Evolutionary conservation across 192 early-diverging fungal species (phyloP), one percentile per base, ranked within the genome.

Genomic region (Dissophora ornata): DNA sequence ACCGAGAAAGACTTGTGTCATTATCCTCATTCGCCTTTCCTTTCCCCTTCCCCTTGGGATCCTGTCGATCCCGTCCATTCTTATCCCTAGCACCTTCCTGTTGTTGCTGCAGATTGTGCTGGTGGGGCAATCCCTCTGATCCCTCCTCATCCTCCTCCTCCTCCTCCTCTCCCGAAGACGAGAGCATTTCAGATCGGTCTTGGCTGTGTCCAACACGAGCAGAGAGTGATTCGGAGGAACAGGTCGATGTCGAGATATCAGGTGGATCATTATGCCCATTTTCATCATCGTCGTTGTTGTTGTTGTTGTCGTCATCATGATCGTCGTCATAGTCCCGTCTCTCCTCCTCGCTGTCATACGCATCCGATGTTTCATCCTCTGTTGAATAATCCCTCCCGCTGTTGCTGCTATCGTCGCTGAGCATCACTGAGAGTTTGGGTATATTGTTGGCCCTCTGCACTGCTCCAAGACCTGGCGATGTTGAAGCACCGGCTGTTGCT

Each of bases 191-290:
- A n/a, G 4, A 45, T 6, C 44, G 9, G 9, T 45, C 12, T 9
- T 22, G 15, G 49, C 61, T 52, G 32, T 63, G 61, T 36, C 61
- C 61, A 29, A 51, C 49, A 9, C 25, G 25, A 12, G 51, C 68
- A 28, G 57, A 62, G 41, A 55, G n/a, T 55, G 68, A 70, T 70
- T 70, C 68, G 33, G 42, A 62, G 25, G 59, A 70, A n/a, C 44
- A 18, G 21, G 33, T 22, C 12, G 55, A 41, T 2, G 55, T 57
- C 59, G 42, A 30, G 16, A 3, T 36, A 12, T 52, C 33, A 42
- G 40, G 33, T 22, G 36, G 19, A 34, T 32, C 40, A 45, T n/a
- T 6, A 6, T n/a, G 4, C 15, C 15, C 44, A 45, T n/a, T 4
- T 45, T 71, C 36, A 30, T 56, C 25, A 0, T 36, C 12, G 7